These are phyloP conservation scores for Curvularia sp. DNA, from an alignment of 2,329 filamentous ascomycete genomes.

Conservation along the genomic window DNA sequence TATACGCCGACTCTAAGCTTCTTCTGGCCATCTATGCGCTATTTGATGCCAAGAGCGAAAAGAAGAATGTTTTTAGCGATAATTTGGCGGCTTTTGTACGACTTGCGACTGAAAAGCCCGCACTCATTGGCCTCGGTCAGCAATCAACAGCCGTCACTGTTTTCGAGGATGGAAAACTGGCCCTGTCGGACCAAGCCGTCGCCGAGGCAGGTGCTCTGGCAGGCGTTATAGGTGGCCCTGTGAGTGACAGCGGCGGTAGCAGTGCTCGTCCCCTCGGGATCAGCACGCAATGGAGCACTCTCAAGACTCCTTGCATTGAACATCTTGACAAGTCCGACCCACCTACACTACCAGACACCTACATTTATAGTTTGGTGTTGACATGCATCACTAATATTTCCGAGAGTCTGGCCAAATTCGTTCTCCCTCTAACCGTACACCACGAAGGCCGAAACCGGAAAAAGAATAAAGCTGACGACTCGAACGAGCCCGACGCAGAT, in stretches of 20 bases:
- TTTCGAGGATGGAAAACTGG: conserved; percentile 63
- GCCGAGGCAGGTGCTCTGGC: conserved; percentile 87
- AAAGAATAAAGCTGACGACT: conserved; percentile 52
- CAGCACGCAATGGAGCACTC: conserved; percentile 87
- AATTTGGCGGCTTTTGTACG: conserved; percentile 90
- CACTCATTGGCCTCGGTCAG: conserved; percentile 84
- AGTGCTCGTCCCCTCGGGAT: conserved; percentile 76
- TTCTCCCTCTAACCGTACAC: conserved; percentile 87
- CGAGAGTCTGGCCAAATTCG: conserved; percentile 90
- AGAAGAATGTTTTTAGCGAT: conserved; percentile 79
- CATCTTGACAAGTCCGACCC: conserved; percentile 92
- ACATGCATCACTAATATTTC: conserved; percentile 90
- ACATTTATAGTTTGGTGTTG: conserved; percentile 87
- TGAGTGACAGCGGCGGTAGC: conserved; percentile 61
- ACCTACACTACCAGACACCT: conserved; percentile 85
- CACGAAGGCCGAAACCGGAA: conserved; percentile 63
- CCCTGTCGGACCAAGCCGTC: conserved; percentile 80
- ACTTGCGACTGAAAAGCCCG: conserved; percentile 87
- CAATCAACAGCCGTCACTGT: conserved; percentile 83
- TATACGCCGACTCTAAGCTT: conserved; percentile 82
- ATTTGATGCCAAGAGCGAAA: conserved; percentile 76
- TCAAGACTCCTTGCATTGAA: conserved; percentile 88
- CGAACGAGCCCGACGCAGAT: conserved; percentile 30
- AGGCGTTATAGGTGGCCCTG: conserved; percentile 79
- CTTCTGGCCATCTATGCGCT: conserved; percentile 80